phyloP scores from a whole-genome alignment of 2,329 filamentous ascomycete genomes.

The Phyllosticta citriasiana region DNA sequence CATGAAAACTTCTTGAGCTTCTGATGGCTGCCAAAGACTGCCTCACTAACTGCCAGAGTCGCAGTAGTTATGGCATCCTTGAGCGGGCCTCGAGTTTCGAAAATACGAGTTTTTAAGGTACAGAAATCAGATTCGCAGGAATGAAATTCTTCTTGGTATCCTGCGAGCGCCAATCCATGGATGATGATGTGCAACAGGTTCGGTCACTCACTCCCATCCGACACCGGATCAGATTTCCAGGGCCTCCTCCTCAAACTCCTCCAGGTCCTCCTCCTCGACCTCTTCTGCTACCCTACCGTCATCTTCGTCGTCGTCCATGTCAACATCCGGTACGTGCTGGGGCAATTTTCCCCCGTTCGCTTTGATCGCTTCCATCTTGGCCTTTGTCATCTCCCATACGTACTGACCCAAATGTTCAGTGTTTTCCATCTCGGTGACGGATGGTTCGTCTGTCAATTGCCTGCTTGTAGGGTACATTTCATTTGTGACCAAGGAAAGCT shows the following conservation, averaged over 20 bases:
- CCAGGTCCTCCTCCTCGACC: slow-evolving; percentile 33
- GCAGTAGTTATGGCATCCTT: too few species aligned
- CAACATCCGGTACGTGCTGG: slow-evolving; percentile 22
- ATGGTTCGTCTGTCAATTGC: slow-evolving; percentile 37
- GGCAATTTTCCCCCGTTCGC: slow-evolving; percentile 25
- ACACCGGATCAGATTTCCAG: neutral
- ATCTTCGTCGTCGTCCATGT: slow-evolving; percentile 24
- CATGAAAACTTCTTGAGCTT: too few species aligned
- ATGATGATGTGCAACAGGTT: neutral
- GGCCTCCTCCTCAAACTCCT: slow-evolving; percentile 28
- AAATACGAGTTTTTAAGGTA: too few species aligned
- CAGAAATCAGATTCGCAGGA: neutral
- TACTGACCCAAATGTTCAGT: slow-evolving; percentile 94
- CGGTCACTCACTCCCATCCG: neutral
- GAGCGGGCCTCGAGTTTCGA: too few species aligned
- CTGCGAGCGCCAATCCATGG: neutral
- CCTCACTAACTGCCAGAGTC: too few species aligned
- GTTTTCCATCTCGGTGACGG: slow-evolving; percentile 68
- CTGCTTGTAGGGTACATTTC: slow-evolving; percentile 73
- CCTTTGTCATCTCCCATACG: slow-evolving; percentile 89
- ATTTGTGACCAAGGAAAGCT: slow-evolving; percentile 68
- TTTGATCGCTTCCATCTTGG: slow-evolving; percentile 51
- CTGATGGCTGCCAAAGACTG: too few species aligned
- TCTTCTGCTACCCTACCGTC: slow-evolving; percentile 22
- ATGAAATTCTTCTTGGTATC: neutral